Evolutionary conservation across 495 filamentous ascomycete genomes (phyloP).

Genomic region (Xylaria sp.): DNA sequence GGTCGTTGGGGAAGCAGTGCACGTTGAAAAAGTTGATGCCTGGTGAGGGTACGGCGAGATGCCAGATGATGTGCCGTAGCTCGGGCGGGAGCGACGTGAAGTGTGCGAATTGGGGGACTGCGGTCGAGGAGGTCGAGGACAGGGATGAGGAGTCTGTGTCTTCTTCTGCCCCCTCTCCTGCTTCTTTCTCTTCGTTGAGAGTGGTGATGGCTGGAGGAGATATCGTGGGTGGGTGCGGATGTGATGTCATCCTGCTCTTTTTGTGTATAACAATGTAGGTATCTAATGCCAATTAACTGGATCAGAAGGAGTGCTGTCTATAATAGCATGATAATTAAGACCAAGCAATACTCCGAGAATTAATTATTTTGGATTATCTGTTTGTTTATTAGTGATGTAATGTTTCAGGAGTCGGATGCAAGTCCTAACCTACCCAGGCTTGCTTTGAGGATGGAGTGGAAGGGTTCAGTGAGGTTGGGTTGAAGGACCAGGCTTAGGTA

Average conservation of each 20-base stretch:
- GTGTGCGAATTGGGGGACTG: constrained; percentile 14
- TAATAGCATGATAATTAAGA: neutral
- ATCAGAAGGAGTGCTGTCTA: neutral
- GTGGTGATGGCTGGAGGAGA: no score
- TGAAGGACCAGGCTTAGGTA: no score
- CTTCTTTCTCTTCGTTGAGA: no score
- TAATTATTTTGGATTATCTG: neutral
- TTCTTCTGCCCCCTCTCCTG: no score
- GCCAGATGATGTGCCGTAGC: constrained; percentile 45
- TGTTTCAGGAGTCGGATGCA: no score
- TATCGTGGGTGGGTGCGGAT: neutral
- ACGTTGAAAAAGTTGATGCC: constrained; percentile 46
- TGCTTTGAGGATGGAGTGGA: no score
- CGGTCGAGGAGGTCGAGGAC: constrained; percentile 1
- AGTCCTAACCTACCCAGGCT: no score
- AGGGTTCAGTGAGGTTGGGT: no score
- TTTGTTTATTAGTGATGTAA: neutral
- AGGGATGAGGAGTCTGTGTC: constrained; percentile 6
- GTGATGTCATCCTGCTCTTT: constrained; percentile 13
- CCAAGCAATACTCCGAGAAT: no score
- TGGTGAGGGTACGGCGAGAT: constrained; percentile 28
- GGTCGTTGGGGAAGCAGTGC: constrained; percentile 40
- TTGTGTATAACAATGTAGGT: neutral
- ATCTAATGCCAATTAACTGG: neutral
- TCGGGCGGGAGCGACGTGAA: constrained; percentile 43